Base-by-base conservation (phyloP, 345 rosid species). In the Moringa oleifera region DNA sequence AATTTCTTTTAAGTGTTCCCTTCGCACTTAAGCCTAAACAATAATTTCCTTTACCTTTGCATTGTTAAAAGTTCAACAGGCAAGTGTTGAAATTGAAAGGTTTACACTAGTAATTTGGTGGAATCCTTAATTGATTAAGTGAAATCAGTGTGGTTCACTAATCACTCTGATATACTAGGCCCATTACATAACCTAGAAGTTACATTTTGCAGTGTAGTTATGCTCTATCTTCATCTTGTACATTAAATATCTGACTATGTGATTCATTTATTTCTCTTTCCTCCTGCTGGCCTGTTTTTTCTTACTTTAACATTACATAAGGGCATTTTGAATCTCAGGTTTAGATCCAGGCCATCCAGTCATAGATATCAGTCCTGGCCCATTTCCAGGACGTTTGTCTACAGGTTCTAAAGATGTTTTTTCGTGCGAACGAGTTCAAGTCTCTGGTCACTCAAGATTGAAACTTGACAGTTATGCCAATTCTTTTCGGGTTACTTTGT, bases 401-500 rank as follows among this genome's bases (percentile, higher is more conserved):
- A 36, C 6, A 46, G 76, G 62, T 55, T 58, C 76, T 31, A 77
- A 74, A 45, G 83, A 71, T 58, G 58, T 49, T 66, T 45, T 75
- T 23, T 73, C 62, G 31, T 90, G 97, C 66, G 96, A 86, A 63
- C 92, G 99, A 23, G 80, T 88, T 56, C 78, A 68, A 74, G 87
- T 94, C 62, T 81, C 81, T 23, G 93, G 97, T 71, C 76, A 64
- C 57, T 75, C 90, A 21, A 79, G 97, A 66, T 68, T 78, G 77
- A 52, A 77, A 45, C 74, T 88, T 59, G 71, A 67, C 50, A 90
- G 86, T 69, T 94, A 86, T 70, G 82, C 99, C 18, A 78, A 63
- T 65, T 73, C 85, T 18, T 57, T 83, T 36, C 84, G 79, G 57
- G 72, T 88, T 41, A 78, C 78, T n/a, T 33, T 88, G 71, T 66